phyloP scores from a whole-genome alignment of 805 yeast species.

The Danielia reshetovae region DNA sequence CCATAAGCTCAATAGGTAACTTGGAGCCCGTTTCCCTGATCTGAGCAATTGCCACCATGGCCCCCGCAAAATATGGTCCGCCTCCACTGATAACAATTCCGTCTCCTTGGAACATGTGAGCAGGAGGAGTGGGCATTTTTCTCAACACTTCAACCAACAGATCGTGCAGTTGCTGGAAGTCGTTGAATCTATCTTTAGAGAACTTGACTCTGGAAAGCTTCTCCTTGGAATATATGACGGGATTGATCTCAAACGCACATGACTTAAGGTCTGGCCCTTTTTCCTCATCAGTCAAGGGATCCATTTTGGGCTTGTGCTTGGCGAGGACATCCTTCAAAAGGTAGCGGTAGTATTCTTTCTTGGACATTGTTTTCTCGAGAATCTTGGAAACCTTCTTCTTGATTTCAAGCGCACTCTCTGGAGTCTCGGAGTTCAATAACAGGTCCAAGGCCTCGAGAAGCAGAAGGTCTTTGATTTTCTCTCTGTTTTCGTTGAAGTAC shows the following conservation, averaged over 20 bases:
- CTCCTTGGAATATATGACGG: conserved; percentile 11
- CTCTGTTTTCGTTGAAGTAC: conserved; percentile 7
- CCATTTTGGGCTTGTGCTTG: conserved; percentile 13
- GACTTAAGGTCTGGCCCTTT: conserved; percentile 13
- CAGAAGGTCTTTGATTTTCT: conserved; percentile 2
- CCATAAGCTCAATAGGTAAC: conserved; percentile 33
- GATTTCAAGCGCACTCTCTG: conserved; percentile 1
- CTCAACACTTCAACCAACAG: conserved; percentile 22
- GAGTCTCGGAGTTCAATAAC: conserved; percentile 1
- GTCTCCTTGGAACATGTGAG: conserved; percentile 22
- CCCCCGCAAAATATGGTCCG: conserved; percentile 23
- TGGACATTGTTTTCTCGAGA: conserved; percentile 3
- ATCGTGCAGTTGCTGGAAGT: conserved; percentile 23
- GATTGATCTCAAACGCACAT: conserved; percentile 10
- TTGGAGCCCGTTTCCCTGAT: conserved; percentile 28
- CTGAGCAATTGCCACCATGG: conserved; percentile 26
- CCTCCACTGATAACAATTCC: conserved; percentile 36
- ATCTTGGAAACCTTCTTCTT: conserved; percentile 6
- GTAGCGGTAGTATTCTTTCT: conserved; percentile 9
- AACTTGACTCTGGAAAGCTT: conserved; percentile 14
- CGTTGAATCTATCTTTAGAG: conserved; percentile 17
- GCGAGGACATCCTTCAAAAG: conserved; percentile 14
- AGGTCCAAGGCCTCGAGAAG: conserved; percentile 4
- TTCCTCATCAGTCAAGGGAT: conserved; percentile 14
- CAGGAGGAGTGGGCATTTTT: conserved; percentile 21